phyloP scores from a whole-genome alignment of 139 green algal genomes.

The Diplosphaera chodatii region DNA sequence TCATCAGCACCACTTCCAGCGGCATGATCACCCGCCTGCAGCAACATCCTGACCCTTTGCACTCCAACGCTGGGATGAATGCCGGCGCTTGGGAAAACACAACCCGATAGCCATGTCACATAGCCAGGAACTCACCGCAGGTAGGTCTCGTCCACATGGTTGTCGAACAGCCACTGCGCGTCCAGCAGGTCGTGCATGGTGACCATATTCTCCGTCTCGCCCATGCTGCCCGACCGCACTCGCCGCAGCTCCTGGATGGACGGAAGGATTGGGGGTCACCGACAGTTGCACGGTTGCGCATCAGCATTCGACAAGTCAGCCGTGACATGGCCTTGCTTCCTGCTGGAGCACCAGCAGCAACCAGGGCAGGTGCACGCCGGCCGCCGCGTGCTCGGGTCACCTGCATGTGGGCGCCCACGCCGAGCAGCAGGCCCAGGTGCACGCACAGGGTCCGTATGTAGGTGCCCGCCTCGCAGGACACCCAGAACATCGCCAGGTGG shows the following conservation, averaged over 20 bases:
- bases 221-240: conserved; percentile 89
- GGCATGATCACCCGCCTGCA: conserved; percentile 74
- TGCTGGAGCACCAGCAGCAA: too few species aligned
- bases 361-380: too few species aligned
- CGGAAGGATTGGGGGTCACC: too few species aligned
- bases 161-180: conserved; percentile 91
- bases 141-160: conserved; percentile 43
- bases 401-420: conserved; percentile 95
- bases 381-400: too few species aligned
- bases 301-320: too few species aligned
- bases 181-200: conserved; percentile 99
- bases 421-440: conserved; percentile 93
- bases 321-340: too few species aligned
- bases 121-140: neutral
- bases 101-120: too few species aligned
- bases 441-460: conserved; percentile 98
- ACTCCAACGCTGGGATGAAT: too few species aligned
- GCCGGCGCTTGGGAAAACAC: too few species aligned
- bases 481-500: conserved; percentile 94
- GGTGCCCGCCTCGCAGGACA: conserved; percentile 93
- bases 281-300: too few species aligned
- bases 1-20: conserved; percentile 90
- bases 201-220: conserved; percentile 95
- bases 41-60: too few species aligned
- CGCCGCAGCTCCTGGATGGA: conserved; percentile 95